phyloP scores from a whole-genome alignment of 2,329 filamentous ascomycete species.

The Colletotrichum aenigma region DNA sequence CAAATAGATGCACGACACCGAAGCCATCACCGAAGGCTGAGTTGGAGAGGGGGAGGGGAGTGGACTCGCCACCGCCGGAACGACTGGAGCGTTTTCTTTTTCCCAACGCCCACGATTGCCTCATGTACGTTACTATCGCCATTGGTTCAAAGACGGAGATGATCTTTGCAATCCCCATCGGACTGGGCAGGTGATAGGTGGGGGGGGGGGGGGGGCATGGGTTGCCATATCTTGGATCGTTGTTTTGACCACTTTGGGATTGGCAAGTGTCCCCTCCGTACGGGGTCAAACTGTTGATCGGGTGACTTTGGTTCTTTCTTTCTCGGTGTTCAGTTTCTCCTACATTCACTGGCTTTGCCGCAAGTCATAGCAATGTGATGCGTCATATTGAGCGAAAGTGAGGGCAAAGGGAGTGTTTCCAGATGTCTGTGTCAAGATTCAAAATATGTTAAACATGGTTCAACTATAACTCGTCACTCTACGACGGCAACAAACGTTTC shows the following conservation, averaged over 20 bases:
- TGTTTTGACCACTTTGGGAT: background rate
- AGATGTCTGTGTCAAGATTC: background rate
- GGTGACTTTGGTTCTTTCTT: background rate
- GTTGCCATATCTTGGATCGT: background rate
- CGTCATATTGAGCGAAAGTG: background rate
- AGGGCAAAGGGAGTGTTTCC: background rate
- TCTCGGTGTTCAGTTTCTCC: background rate
- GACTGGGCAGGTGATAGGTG: background rate
- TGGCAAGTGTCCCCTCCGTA: background rate
- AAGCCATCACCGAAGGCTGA: background rate
- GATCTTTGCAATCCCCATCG: background rate
- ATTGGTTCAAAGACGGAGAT: background rate
- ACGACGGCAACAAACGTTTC: background rate
- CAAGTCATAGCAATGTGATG: slow-evolving; percentile 7
- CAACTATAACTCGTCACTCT: background rate
- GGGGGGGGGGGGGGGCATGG: background rate
- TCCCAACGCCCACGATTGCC: background rate
- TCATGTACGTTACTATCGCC: background rate
- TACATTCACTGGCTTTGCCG: background rate
- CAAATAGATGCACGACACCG: background rate
- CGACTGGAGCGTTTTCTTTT: background rate
- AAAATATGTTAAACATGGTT: background rate
- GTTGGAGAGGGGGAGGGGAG: too few relatives aligned
- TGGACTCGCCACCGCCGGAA: background rate
- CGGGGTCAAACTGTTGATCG: background rate